Evolutionary conservation across 2,329 filamentous ascomycete genomes (phyloP).

Genomic region (Aspergillus uvarum): DNA sequence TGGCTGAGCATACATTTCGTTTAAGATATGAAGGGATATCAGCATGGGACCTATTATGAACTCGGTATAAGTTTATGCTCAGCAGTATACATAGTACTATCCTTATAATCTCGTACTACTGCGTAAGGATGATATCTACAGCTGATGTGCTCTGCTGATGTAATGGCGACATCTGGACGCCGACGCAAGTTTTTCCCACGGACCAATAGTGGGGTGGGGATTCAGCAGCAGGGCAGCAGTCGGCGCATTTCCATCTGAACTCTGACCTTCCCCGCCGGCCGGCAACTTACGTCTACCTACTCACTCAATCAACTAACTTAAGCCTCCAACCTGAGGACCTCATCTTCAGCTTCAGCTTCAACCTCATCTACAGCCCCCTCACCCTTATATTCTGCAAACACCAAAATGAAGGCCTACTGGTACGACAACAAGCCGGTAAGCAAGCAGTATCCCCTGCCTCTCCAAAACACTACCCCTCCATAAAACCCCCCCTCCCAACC

Average conservation of each 20-base stretch:
- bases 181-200: background rate
- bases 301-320: background rate
- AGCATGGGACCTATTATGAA: too few relatives aligned
- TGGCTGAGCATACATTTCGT: too few relatives aligned
- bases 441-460: background rate
- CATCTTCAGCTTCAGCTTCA: background rate
- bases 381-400: background rate
- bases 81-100: too few relatives aligned
- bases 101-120: too few relatives aligned
- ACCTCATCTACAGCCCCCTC: background rate
- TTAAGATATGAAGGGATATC: too few relatives aligned
- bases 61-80: too few relatives aligned
- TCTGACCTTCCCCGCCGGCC: background rate
- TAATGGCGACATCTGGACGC: slow-evolving; percentile 17
- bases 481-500: background rate
- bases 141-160: slow-evolving; percentile 11
- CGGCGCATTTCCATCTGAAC: background rate
- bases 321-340: too few relatives aligned
- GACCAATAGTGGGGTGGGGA: slow-evolving; percentile 32
- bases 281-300: background rate
- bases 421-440: slow-evolving; percentile 65
- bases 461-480: background rate
- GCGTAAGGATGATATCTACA: background rate
- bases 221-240: background rate
- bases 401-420: slow-evolving; percentile 68